Evolutionary conservation across 202 grass and related monocot species (phyloP).

Genomic region (Sporobolus alterniflorus): DNA sequence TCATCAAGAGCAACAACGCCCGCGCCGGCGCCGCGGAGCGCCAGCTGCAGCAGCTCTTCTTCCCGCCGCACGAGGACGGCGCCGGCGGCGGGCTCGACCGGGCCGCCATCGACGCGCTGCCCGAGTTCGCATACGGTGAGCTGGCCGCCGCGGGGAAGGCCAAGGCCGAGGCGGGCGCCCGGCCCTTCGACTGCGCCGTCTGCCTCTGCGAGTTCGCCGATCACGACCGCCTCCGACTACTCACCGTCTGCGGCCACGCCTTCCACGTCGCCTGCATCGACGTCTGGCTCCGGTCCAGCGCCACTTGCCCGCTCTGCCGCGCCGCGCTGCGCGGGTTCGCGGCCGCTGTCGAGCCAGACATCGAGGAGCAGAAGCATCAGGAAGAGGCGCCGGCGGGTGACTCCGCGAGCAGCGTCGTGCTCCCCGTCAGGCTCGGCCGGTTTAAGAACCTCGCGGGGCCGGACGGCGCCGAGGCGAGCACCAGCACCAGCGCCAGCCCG

Average conservation of each 20-base stretch:
- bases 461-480: constrained; percentile 20
- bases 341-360: background rate
- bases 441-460: constrained; percentile 39
- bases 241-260: constrained; percentile 71
- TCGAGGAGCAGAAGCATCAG: constrained; percentile 24
- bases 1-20: constrained; percentile 59
- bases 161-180: constrained; percentile 20
- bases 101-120: constrained; percentile 61
- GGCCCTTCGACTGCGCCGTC: constrained; percentile 79
- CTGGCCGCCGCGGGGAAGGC: constrained; percentile 26
- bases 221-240: constrained; percentile 62
- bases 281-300: constrained; percentile 72
- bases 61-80: constrained; percentile 32
- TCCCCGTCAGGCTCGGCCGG: constrained; percentile 72
- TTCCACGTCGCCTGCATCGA: constrained; percentile 79
- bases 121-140: constrained; percentile 63
- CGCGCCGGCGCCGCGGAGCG: constrained; percentile 28
- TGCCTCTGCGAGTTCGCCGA: constrained; percentile 62
- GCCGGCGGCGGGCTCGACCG: constrained; percentile 42
- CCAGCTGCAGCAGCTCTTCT: constrained; percentile 52
- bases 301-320: constrained; percentile 78
- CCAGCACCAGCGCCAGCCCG: constrained; percentile 45
- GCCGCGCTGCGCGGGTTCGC: constrained; percentile 27
- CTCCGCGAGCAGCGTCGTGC: constrained; percentile 24
- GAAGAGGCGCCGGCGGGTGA: background rate